These are phyloP conservation scores for Mycena alexandri DNA, from an alignment of 768 basidiomycete species.

Conservation along the genomic window DNA sequence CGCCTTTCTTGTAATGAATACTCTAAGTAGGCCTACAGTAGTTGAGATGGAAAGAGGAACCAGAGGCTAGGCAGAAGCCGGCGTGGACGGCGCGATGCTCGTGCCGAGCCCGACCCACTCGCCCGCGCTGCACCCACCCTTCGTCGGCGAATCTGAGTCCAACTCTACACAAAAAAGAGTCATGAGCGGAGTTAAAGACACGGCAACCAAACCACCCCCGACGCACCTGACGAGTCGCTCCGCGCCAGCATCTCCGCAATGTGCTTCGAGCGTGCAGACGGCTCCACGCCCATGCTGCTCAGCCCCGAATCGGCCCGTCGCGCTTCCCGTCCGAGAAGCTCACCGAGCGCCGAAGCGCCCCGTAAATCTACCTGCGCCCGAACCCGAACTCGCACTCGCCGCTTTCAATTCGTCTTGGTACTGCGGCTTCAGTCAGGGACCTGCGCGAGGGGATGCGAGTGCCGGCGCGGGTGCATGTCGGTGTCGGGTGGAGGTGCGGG, in stretches of 20 bases:
- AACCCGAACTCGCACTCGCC: too few species aligned
- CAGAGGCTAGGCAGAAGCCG: too few species aligned
- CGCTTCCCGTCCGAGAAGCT: slow-evolving; percentile 97
- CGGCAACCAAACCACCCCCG: slow-evolving; percentile 7
- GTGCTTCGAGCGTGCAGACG: slow-evolving; percentile 81
- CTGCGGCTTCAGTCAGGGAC: too few species aligned
- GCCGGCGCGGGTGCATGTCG: too few species aligned
- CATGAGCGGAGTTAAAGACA: slow-evolving; percentile 13
- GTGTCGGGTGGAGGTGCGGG: too few species aligned
- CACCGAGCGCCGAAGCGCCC: slow-evolving; percentile 85
- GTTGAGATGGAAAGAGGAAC: too few species aligned
- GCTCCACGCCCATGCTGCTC: slow-evolving; percentile 48
- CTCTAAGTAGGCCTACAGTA: too few species aligned
- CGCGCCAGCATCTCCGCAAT: slow-evolving; percentile 86
- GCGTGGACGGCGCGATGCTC: too few species aligned
- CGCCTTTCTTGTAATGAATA: too few species aligned
- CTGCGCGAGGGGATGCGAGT: too few species aligned
- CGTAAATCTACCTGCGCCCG: too few species aligned
- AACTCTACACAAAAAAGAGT: slow-evolving; percentile 26
- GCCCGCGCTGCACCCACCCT: slow-evolving; percentile 19
- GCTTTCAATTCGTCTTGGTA: too few species aligned
- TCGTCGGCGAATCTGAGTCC: slow-evolving; percentile 35
- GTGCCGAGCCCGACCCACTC: slow-evolving; percentile 47
- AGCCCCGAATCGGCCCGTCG: slow-evolving; percentile 87
- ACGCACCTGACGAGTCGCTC: slow-evolving; percentile 59